A percentile compares a stretch with the other conserved stretches of the same genome.
Conservation (phyloP, 2,329 filamentous ascomycete species). For the Pyrenophora tritici-repentis region DNA sequence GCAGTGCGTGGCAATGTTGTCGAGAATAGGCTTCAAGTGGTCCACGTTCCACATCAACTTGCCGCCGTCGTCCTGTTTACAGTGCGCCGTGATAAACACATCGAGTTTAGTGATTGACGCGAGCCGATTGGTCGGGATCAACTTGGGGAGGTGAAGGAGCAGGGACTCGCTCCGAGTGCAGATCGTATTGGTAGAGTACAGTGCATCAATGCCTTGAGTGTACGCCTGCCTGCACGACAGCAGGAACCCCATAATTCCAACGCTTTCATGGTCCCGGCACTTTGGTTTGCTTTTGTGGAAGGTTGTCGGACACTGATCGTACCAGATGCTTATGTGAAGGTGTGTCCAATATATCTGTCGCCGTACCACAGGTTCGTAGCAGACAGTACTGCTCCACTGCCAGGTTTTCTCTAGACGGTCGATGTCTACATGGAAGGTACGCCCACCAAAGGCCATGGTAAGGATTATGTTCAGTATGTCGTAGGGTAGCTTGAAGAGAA, state of each 20-base stretch:
- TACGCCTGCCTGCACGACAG: constrained; percentile 18
- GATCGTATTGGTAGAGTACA: constrained; percentile 15
- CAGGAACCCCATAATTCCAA: constrained; percentile 15
- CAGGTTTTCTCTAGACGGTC: neutral
- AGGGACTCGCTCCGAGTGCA: constrained; percentile 10
- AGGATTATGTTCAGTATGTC: constrained; percentile 10
- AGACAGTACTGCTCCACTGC: constrained; percentile 10
- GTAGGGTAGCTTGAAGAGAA: constrained; percentile 12
- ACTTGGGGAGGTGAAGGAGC: constrained; percentile 13
- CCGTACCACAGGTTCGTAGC: neutral
- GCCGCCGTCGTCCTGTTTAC: neutral
- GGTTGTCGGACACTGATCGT: neutral
- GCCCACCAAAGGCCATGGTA: constrained; percentile 4
- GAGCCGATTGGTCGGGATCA: constrained; percentile 11
- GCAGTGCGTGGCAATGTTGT: constrained; percentile 11
- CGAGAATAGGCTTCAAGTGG: constrained; percentile 11
- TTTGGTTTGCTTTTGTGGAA: neutral
- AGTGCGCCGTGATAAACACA: neutral
- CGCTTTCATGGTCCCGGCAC: neutral
- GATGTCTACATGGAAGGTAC: constrained; percentile 11
- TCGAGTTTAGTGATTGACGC: constrained; percentile 9
- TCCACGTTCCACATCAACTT: neutral
- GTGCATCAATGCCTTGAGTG: constrained; percentile 14
- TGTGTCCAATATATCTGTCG: neutral
- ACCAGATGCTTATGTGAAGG: neutral